Percentiles rank a stretch among this genome's conserved stretches.
These are phyloP conservation scores for Neonectria faginata DNA, from an alignment of 2,329 filamentous ascomycete genomes.

Conservation along the genomic window DNA sequence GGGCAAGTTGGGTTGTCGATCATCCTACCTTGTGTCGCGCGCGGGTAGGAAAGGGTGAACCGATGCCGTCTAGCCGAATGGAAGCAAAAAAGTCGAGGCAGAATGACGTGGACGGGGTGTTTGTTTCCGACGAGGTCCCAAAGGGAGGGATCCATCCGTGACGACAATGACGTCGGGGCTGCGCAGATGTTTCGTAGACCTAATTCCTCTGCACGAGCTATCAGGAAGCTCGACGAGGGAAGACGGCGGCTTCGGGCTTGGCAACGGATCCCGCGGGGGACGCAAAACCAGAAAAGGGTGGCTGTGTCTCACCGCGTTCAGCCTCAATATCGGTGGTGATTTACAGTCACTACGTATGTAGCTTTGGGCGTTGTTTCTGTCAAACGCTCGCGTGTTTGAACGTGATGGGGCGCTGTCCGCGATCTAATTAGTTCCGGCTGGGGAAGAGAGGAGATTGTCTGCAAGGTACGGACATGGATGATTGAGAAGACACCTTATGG, in stretches of 20 bases:
- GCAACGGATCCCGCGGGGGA: neutral
- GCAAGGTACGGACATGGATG: conserved; percentile 12
- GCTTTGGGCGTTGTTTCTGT: conserved; percentile 16
- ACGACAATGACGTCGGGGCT: too few species aligned
- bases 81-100: neutral
- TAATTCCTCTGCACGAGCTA: neutral
- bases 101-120: neutral
- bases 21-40: neutral
- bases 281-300: conserved; percentile 1
- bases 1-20: conserved; percentile 4
- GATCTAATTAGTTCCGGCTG: conserved; percentile 16
- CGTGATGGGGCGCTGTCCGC: conserved; percentile 14
- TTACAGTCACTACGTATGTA: conserved; percentile 4
- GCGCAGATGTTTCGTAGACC: too few species aligned
- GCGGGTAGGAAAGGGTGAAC: neutral
- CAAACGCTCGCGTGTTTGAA: conserved; percentile 25
- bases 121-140: neutral
- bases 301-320: conserved; percentile 4
- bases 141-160: too few species aligned
- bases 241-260: neutral
- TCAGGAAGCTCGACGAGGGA: neutral
- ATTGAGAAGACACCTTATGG: neutral
- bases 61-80: conserved; percentile 15
- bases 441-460: conserved; percentile 9
- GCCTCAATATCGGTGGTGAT: conserved; percentile 1